phyloP scores from a whole-genome alignment of 345 rosid species.

The Turritis glabra region DNA sequence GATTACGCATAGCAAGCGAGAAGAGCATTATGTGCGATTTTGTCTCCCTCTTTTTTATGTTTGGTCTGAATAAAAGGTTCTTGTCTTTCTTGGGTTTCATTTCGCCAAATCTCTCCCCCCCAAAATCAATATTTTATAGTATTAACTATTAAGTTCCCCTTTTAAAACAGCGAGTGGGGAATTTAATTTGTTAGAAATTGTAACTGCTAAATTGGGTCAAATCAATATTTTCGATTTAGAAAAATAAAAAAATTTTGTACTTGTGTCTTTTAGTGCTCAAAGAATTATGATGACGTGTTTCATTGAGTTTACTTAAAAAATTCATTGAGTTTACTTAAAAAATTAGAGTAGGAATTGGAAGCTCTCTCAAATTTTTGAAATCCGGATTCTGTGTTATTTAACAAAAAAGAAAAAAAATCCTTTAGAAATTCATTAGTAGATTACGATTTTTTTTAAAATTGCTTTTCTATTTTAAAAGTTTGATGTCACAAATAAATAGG shows the following conservation, averaged over 20 bases:
- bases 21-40: background rate
- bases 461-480: too few relatives aligned
- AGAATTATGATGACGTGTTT: too few relatives aligned
- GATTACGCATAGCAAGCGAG: background rate
- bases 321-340: background rate
- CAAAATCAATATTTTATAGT: background rate
- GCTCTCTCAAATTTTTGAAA: too few relatives aligned
- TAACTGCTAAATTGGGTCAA: background rate
- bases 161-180: background rate
- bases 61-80: background rate
- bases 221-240: background rate
- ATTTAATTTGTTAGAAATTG: background rate
- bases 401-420: too few relatives aligned
- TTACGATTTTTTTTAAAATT: too few relatives aligned
- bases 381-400: too few relatives aligned
- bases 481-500: too few relatives aligned
- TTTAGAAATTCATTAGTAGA: too few relatives aligned
- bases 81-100: slow-evolving; percentile 1
- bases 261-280: background rate
- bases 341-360: too few relatives aligned
- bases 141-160: too few relatives aligned
- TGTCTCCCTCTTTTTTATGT: background rate
- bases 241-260: background rate
- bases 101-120: background rate
- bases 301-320: background rate